Evolutionary conservation across 148 eudicot species (phyloP).

Genomic region (Linanthus parryae): DNA sequence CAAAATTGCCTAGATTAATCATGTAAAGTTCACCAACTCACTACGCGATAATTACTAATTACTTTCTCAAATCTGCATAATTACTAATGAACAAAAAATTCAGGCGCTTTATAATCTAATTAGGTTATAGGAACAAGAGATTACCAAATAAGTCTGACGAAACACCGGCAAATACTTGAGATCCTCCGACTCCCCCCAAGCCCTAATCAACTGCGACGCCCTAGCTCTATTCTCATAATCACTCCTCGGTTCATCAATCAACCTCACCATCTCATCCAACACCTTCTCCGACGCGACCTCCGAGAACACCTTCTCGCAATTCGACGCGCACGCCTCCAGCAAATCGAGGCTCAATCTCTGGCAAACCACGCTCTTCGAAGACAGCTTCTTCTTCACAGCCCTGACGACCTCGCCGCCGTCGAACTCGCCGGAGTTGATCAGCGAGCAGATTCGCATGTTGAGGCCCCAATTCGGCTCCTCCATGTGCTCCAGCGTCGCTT

Average conservation of each 20-base stretch:
- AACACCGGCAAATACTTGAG: constrained; percentile 82
- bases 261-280: constrained; percentile 75
- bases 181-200: constrained; percentile 89
- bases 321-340: constrained; percentile 65
- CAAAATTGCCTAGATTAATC: too few species aligned
- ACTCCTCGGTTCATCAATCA: constrained; percentile 51
- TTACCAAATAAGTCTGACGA: constrained; percentile 79
- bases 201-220: constrained; percentile 76
- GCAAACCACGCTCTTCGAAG: constrained; percentile 19
- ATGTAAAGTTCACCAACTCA: too few species aligned
- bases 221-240: constrained; percentile 41
- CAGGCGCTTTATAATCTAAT: too few species aligned
- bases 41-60: too few species aligned
- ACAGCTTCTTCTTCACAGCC: constrained; percentile 62
- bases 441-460: constrained; percentile 65
- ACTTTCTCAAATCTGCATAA: too few species aligned
- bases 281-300: constrained; percentile 92
- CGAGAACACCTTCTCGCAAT: constrained; percentile 91
- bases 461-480: constrained; percentile 82
- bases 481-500: constrained; percentile 53
- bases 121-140: too few species aligned
- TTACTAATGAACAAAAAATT: too few species aligned
- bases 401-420: constrained; percentile 63
- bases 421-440: constrained; percentile 49
- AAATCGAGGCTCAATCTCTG: constrained; percentile 59